A percentile compares a stretch with the other conserved stretches of the same genome.
Evolutionary conservation across 345 rosid species (phyloP).

Genomic region (Mangifera indica): DNA sequence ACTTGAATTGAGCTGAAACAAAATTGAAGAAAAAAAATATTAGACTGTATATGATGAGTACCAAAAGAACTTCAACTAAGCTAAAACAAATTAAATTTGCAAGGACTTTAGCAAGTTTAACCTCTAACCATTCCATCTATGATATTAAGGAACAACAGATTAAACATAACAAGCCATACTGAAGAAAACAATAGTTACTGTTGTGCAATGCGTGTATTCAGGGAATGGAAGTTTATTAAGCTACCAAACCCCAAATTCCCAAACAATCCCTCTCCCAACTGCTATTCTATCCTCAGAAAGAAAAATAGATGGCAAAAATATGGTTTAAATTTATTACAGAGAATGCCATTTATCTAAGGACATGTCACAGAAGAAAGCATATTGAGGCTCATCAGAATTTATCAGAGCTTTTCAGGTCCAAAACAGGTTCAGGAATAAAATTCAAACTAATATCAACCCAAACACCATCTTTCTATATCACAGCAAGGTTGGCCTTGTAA

Average conservation of each 20-base stretch:
- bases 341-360: background rate
- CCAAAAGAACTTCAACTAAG: background rate
- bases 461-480: background rate
- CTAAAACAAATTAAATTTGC: background rate
- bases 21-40: constrained; percentile 3
- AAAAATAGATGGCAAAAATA: background rate
- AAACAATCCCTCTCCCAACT: background rate
- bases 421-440: background rate
- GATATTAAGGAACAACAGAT: too few relatives aligned
- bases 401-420: background rate
- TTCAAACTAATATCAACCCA: background rate
- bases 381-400: background rate
- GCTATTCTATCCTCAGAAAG: background rate
- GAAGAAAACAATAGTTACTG: background rate
- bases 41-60: background rate
- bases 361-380: background rate
- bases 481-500: background rate
- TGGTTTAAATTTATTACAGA: background rate
- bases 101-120: background rate
- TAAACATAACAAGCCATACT: too few relatives aligned
- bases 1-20: constrained; percentile 84
- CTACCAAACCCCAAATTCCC: background rate
- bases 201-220: background rate
- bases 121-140: background rate
- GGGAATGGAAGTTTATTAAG: background rate